phyloP scores from a whole-genome alignment of 2,329 filamentous ascomycete genomes.

The Pseudogymnoascus sp. region DNA sequence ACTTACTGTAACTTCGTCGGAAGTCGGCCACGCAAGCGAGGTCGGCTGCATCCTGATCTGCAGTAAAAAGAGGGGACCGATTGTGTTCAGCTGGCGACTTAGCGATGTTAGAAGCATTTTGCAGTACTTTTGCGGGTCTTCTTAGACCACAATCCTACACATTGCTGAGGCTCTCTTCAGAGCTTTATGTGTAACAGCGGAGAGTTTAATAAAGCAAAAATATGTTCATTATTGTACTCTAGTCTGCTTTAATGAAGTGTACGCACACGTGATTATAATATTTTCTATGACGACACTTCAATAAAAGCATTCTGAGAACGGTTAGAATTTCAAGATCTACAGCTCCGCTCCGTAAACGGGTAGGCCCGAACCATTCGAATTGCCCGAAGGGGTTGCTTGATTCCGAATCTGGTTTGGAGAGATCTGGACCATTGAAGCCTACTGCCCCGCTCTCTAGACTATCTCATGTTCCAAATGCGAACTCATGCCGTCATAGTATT shows the following conservation, averaged over 20 bases:
- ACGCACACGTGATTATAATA: background rate
- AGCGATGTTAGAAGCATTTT: background rate
- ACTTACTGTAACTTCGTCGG: background rate
- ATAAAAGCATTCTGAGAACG: background rate
- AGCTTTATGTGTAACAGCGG: background rate
- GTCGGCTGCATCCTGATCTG: background rate
- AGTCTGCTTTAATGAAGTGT: background rate
- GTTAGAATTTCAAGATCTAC: slow-evolving; percentile 3
- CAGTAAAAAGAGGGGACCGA: background rate
- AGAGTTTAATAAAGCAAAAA: background rate
- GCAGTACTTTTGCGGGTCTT: background rate
- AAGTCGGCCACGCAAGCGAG: background rate
- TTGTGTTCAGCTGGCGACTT: background rate
- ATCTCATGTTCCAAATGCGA: background rate
- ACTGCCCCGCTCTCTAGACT: background rate
- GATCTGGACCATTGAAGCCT: background rate
- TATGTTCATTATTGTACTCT: background rate
- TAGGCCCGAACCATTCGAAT: background rate
- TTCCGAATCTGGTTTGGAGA: background rate
- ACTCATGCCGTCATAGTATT: background rate
- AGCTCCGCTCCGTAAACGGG: background rate
- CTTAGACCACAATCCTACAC: slow-evolving; percentile 17
- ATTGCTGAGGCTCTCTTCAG: slow-evolving; percentile 20
- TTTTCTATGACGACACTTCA: background rate
- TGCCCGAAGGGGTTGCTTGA: background rate